Conservation (phyloP, 768 basidiomycete genomes). For the Agaricus blazei region DNA sequence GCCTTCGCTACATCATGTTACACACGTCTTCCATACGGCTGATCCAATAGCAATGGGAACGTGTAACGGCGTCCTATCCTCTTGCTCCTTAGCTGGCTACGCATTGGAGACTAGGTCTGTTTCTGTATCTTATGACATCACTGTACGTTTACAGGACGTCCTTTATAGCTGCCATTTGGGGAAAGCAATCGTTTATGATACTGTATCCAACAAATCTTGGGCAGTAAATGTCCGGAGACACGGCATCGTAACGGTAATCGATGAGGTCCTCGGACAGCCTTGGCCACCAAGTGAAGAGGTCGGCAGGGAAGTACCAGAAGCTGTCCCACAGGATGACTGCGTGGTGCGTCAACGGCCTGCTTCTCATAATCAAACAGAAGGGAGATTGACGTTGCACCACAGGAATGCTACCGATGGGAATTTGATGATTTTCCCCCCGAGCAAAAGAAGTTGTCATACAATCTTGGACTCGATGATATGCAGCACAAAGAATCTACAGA, state of each 20-base stretch:
- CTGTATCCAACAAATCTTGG: conserved; percentile 84
- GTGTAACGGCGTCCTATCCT: conserved; percentile 75
- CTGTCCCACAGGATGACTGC: conserved; percentile 57
- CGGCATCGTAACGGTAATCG: conserved; percentile 74
- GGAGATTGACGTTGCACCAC: not conserved
- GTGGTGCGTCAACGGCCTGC: conserved; percentile 42
- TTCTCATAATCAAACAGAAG: not conserved
- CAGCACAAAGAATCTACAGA: not conserved
- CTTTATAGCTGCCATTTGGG: conserved; percentile 76
- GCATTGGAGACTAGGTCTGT: conserved; percentile 74
- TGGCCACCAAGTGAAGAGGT: conserved; percentile 64
- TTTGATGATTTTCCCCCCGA: conserved; percentile 39
- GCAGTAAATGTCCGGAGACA: conserved; percentile 78
- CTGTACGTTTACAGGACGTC: not conserved
- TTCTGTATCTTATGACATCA: not conserved
- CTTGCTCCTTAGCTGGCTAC: conserved; percentile 85
- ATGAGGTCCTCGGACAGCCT: conserved; percentile 60
- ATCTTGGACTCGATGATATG: not conserved
- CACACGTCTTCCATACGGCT: conserved; percentile 90
- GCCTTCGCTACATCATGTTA: conserved; percentile 76
- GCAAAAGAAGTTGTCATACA: not conserved
- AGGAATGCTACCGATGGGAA: conserved; percentile 74
- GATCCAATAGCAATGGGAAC: conserved; percentile 93
- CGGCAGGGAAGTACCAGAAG: conserved; percentile 60
- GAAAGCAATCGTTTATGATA: conserved; percentile 84